Base-by-base conservation (phyloP, 805 yeast species). In the Barnettozyma wickerhamii region DNA sequence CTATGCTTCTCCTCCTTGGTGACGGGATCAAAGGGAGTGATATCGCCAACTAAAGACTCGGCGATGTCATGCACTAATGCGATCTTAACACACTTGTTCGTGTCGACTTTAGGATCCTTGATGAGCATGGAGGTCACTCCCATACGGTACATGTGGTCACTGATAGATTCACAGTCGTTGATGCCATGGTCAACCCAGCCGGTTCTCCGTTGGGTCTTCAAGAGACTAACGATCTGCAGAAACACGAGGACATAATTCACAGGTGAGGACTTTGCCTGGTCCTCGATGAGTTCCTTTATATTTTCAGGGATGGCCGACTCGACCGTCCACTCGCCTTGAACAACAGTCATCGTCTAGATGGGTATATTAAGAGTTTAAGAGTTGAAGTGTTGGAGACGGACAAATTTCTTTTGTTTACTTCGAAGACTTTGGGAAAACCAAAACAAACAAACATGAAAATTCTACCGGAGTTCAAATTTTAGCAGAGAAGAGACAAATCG, bases 121-220 rank as follows among this genome's bases (percentile, higher is more conserved):
- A 87, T 72, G 19, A 88, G 62, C 83, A 89, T 77, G 18, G 91
- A 71, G 32, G 88, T 77, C 17, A 90, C 68, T 5, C 88, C 79
- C 96, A 91, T 90, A 42, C 99, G 72, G 59, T 91, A 90, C 96
- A 90, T 90, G 62, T 91, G 97, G 63, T 90, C 97, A n/a, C 87
- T 75, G 38, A 89, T 88, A 38, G 84, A 76, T 62, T 88, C 74
- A 50, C 72, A 66, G 2, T 60, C 55, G 3, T 42, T 34, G 19
- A 69, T 58, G 10, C 59, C 63, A 54, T 77, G 78, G 57, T 88
- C 91, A 17, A 91, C 63, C 98, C 98, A 91, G 2, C 99, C 99
- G 0, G 99, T 91, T 59, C 99, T 74, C 51, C 74, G 79, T 56
- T 87, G 91, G 5, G 78, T 68, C 62, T 91, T 91, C 52, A 91